Evolutionary conservation across 1,284 basidiomycete species (phyloP), one percentile per base, ranked within the genome.

Genomic region (Melampsora americana): DNA sequence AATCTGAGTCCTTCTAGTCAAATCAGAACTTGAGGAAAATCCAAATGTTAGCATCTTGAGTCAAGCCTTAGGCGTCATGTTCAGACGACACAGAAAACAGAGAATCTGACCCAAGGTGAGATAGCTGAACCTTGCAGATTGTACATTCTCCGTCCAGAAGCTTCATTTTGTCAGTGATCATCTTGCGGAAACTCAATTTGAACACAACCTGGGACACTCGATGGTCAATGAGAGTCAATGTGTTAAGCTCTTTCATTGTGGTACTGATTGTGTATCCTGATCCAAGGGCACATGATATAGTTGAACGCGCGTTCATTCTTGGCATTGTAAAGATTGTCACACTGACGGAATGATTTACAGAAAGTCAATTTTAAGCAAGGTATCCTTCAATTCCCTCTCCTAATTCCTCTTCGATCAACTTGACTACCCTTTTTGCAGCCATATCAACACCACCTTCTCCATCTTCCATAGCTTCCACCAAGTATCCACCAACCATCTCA

Each of bases 401-500:
- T 65, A 75, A 48, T 75, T 75, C 73, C 20, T 59, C 18, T 61
- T 75, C 73, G 11, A 75, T 75, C 44, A 65, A 60, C 46, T 68
- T 75, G 7, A 75, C 73, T n/a, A 75, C 73, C 32, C 61, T 59
- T 42, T 75, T 75, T 42, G 73, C 73, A 0, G 73, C 73, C 39
- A 46, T 35, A 44, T 67, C 73, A n/a, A 75, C 53, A 46, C 59
- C 66, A 39, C 59, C 56, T 12, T 75, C 26, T 18, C 53, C 35
- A 44, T 75, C 73, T 75, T 75, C 73, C 66, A 75, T 42, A 12
- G 73, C 73, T 62, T 75, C 73, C 6, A 75, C 60, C 73, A 75
- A 39, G 48, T 66, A 67, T 46, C 73, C 66, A 35, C 73, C 73
- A 5, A 86, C 85, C 0, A 85, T 86, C 80, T 86, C 85, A 1